Evolutionary conservation across 805 yeast species (phyloP), one percentile per base, ranked within the genome.

Genomic region (Zygotorulaspora chibaensis): DNA sequence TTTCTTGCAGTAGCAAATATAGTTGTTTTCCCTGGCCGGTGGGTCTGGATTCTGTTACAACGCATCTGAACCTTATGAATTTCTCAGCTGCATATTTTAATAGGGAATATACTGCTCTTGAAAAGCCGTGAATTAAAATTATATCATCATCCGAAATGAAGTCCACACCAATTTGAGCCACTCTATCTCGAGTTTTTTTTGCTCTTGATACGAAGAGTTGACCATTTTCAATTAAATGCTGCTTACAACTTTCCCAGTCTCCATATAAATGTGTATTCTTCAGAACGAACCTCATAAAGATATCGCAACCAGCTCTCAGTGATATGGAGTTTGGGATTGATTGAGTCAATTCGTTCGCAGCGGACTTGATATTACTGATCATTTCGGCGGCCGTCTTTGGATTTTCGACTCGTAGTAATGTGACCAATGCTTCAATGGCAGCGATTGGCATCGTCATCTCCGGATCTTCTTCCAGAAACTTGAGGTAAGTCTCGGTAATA

Each of bases 391-490:
- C 88, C 0, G 99, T 93, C 8, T 88, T 76, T 7, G 99, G 97
- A 63, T 88, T 89, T 56, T 88, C 83, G 40, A 83, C 80, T 52
- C 83, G 76, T 25, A 91, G 69, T 68, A 93, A 76, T 8, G 93
- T 85, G 23, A 93, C 96, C 37, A 93, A 72, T 10, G 96, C 81
- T 70, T 93, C 98, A 59, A 93, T 93, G 29, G 99, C 99, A 35
- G 99, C 99, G 28, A 93, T 87, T 1, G 99, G 99, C 97, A 90
- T 93, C 5, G 99, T 90, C 81, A 93, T 87, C 46, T 93, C 98
- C n/a, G 87, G 75, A 68, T 93, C 97, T 41, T 89, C 96, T 55
- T 78, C 80, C 51, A 93, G 73, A 64, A 87, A 89, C 62, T 78
- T 77, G 47, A 87, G 74, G 63, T 93, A 93, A 0, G 91, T 80